Evolutionary conservation across 148 eudicot genomes (phyloP), one percentile per base, ranked within the genome.

Genomic region (Chenopodium berlandieri): DNA sequence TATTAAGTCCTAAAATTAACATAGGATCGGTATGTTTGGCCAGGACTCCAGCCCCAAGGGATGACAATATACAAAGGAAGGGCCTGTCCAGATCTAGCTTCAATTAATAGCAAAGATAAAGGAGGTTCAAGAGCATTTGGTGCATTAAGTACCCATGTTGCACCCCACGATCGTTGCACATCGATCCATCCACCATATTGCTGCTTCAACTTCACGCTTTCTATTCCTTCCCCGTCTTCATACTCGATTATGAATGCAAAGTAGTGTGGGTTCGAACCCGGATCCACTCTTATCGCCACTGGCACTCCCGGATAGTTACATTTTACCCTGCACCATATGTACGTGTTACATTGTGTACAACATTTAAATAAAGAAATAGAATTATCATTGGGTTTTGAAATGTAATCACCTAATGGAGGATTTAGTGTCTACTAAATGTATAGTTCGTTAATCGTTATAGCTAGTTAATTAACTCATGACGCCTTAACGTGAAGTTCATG

Each of bases 151-250:
- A 83, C 87, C 92, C 91, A 92, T 7, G 80, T 74, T 22, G 92
- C 93, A 4, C 97, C 98, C 82, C 82, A 88, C 2, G 87, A 83
- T 25, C 80, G 80, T 19, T 78, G 73, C 97, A 91, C 91, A 13
- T 75, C 5, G 1, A 71, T 9, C 92, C 91, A 89, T 27, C 4
- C 65, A 62, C 82, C 82, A 1, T 32, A 56, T 82, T 20, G 80
- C 79, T 84, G 77, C 40, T 85, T 82, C 20, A 90, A 79, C 80
- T 90, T 94, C 9, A 90, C 93, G 2, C 70, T 67, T 70, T 75
- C 65, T 37, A 78, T 67, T 65, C 94, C 98, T 9, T 83, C 85
- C 58, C 93, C 94, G 16, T 88, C 71, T 71, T 74, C 85, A 40
- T 76, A 90, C 70, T 94, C 93, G 0, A 92, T 82, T 9, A 78